Evolutionary conservation across 306 rosid species (phyloP).

Genomic region (Quercus parvula): DNA sequence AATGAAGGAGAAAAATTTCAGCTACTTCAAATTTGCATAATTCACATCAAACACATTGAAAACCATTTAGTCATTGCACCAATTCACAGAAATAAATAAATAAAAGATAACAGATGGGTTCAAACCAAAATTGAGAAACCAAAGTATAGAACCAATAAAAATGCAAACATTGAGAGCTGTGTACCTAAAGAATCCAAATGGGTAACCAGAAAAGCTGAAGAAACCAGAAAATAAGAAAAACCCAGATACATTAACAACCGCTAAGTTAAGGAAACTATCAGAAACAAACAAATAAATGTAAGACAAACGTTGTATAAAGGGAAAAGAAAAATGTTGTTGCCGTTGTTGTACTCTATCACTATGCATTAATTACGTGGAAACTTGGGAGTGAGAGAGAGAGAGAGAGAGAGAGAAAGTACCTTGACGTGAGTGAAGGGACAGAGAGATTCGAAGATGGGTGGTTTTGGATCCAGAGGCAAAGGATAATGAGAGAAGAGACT

Average conservation of each 20-base stretch:
- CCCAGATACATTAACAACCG: not conserved
- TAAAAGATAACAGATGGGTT: not conserved
- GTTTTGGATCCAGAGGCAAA: slow-evolving; percentile 1
- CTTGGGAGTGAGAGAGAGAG: not conserved
- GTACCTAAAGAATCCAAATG: slow-evolving; percentile 2
- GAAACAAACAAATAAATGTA: not conserved
- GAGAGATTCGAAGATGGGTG: not conserved
- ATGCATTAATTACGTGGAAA: not conserved
- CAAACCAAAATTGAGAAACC: not conserved
- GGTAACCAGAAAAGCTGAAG: slow-evolving; percentile 1
- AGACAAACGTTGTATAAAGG: not conserved
- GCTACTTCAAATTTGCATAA: slow-evolving; percentile 1
- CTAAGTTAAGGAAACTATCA: not conserved
- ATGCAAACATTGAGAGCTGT: not conserved
- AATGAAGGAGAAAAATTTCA: not conserved
- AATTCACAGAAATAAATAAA: not conserved
- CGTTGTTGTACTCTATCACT: too few relatives aligned
- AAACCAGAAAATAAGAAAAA: not conserved
- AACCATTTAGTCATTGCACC: not conserved
- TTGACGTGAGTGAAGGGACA: slow-evolving; percentile 19
- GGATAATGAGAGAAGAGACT: too few relatives aligned
- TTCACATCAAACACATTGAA: slow-evolving; percentile 2
- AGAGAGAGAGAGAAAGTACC: not conserved
- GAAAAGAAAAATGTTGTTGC: not conserved
- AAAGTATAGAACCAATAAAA: not conserved